phyloP scores from a whole-genome alignment of 441 rosid genomes.

The Euphorbia celastroides region DNA sequence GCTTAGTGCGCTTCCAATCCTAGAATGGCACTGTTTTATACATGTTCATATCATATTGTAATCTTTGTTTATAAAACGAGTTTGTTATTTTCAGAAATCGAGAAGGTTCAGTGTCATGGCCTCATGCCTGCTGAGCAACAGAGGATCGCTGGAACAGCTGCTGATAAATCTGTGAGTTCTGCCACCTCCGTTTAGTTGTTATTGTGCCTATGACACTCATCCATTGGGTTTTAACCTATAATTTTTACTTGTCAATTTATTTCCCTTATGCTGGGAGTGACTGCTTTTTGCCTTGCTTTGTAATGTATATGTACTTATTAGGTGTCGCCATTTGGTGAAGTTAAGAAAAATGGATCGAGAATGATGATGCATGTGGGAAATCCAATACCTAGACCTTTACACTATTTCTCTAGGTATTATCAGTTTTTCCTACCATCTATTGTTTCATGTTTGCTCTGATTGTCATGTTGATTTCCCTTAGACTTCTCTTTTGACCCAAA shows the following conservation, averaged over 20 bases:
- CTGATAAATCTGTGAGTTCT: constrained; percentile 39
- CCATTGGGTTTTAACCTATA: neutral
- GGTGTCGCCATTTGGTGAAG: constrained; percentile 35
- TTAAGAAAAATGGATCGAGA: constrained; percentile 28
- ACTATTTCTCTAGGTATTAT: constrained; percentile 35
- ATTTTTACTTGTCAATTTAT: constrained; percentile 2
- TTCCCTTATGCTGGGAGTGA: neutral
- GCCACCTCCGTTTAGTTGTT: constrained; percentile 1
- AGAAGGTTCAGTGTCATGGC: constrained; percentile 26
- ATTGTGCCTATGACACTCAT: neutral
- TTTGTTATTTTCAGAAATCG: constrained; percentile 39
- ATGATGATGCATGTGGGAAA: constrained; percentile 29
- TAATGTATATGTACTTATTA: constrained; percentile 16
- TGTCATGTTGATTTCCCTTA: neutral
- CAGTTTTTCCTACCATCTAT: neutral
- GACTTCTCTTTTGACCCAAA: constrained; percentile 13
- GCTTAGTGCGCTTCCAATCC: neutral
- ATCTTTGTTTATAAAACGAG: constrained; percentile 1
- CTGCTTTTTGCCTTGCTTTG: neutral
- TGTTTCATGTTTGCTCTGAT: neutral
- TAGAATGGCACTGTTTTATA: neutral
- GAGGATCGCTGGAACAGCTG: constrained; percentile 28
- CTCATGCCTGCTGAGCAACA: constrained; percentile 28
- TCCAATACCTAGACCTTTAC: constrained; percentile 29
- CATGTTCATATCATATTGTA: neutral